phyloP scores from a whole-genome alignment of 2,329 filamentous ascomycete genomes.

The Trichophyton benhamiae region DNA sequence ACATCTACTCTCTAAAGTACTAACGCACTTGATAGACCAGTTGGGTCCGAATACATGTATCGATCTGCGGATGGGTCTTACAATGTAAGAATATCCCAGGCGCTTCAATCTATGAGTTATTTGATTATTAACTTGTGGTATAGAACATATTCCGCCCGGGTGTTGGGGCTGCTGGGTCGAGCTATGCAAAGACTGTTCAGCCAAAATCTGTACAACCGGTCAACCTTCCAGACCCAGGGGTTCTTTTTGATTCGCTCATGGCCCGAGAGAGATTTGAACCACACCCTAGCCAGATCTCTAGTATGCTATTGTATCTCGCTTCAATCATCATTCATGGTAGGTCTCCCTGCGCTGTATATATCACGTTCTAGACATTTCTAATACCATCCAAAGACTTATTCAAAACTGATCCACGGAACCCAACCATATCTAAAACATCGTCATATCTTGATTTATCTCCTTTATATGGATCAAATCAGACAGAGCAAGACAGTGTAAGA shows the following conservation, averaged over 20 bases:
- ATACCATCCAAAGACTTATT: conserved; percentile 35
- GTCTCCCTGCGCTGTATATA: neutral
- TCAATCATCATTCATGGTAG: conserved; percentile 41
- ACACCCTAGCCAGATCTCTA: conserved; percentile 36
- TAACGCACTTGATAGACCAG: conserved; percentile 28
- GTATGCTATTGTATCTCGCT: conserved; percentile 39
- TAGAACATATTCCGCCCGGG: conserved; percentile 17
- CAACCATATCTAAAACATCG: conserved; percentile 28
- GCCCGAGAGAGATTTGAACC: conserved; percentile 18
- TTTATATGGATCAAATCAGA: conserved; percentile 30
- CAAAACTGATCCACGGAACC: conserved; percentile 25
- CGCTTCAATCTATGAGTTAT: neutral
- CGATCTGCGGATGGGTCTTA: conserved; percentile 22
- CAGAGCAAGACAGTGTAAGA: conserved; percentile 26
- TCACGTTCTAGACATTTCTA: neutral
- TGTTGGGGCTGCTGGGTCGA: conserved; percentile 18
- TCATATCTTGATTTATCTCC: conserved; percentile 39
- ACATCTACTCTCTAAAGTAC: neutral
- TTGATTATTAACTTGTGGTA: neutral
- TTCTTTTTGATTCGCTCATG: conserved; percentile 17
- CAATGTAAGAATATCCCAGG: conserved; percentile 10
- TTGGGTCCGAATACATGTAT: conserved; percentile 23
- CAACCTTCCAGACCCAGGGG: conserved; percentile 17
- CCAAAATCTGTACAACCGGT: conserved; percentile 13
- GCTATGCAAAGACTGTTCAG: conserved; percentile 20